Evolutionary conservation across 192 early-diverging fungal genomes (phyloP).

Genomic region (Gigaspora rosea): DNA sequence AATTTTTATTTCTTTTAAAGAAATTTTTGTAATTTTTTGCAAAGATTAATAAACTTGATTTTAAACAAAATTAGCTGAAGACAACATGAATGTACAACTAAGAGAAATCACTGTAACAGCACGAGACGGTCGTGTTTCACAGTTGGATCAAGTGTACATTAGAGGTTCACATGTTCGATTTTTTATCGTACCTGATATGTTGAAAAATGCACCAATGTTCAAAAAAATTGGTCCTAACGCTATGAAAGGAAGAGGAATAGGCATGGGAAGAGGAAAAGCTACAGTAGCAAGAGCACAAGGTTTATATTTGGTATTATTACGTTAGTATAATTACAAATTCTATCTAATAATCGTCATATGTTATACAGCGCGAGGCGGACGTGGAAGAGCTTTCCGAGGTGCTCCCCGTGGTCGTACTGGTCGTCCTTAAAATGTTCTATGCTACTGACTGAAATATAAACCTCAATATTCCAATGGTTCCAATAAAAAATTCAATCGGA

Average conservation of each 20-base stretch:
- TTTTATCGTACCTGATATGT: conserved; percentile 99
- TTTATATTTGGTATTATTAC: conserved; percentile 13
- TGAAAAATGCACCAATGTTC: conserved; percentile 99
- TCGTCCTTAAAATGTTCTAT: not conserved
- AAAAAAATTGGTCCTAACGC: conserved; percentile 85
- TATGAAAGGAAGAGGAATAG: conserved; percentile 80
- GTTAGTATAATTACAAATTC: not conserved
- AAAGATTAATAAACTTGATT: not conserved
- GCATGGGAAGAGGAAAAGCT: conserved; percentile 78
- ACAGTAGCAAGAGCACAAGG: conserved; percentile 82
- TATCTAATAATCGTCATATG: not conserved
- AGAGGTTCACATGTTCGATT: conserved; percentile 91
- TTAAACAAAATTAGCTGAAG: conserved; percentile 66
- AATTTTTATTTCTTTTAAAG: not conserved
- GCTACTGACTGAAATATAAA: no score
- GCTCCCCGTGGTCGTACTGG: conserved; percentile 9
- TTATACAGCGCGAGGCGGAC: conserved; percentile 19
- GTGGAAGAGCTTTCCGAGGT: conserved; percentile 28
- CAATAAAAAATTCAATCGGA: no score
- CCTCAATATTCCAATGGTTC: no score
- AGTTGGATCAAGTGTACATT: conserved; percentile 95
- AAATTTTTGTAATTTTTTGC: not conserved
- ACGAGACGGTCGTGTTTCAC: conserved; percentile 87
- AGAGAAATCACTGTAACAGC: conserved; percentile 90
- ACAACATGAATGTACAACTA: conserved; percentile 99